Conservation (phyloP, 139 green algal genomes). For the Nannochloris sp. region DNA sequence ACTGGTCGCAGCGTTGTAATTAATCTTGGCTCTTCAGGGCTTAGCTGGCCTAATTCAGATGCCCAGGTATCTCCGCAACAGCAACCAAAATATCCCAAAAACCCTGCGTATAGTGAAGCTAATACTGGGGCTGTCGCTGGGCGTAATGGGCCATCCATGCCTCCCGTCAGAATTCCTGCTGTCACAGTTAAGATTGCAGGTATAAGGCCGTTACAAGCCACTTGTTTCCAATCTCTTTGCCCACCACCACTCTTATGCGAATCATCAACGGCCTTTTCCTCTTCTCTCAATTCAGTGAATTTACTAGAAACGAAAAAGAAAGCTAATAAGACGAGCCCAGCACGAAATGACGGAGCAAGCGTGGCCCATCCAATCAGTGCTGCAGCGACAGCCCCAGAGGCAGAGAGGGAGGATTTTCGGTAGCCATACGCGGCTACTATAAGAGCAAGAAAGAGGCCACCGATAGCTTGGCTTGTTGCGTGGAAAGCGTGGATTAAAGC, state of each 20-base stretch:
- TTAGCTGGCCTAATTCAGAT: constrained; percentile 79
- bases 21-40: constrained; percentile 51
- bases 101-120: constrained; percentile 13
- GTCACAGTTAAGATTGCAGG: constrained; percentile 19
- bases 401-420: constrained; percentile 6
- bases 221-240: constrained; percentile 75
- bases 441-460: constrained; percentile 7
- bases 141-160: constrained; percentile 7
- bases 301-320: constrained; percentile 71
- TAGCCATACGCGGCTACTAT: constrained; percentile 8
- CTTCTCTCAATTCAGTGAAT: constrained; percentile 70
- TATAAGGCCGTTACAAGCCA: constrained; percentile 33
- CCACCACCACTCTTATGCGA: constrained; percentile 57
- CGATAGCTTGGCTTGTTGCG: not conserved
- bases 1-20: constrained; percentile 75
- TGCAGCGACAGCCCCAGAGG: constrained; percentile 16
- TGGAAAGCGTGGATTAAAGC: constrained; percentile 11
- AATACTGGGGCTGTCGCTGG: not conserved
- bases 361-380: constrained; percentile 55
- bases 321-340: constrained; percentile 62
- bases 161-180: constrained; percentile 6
- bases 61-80: constrained; percentile 91
- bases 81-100: constrained; percentile 84
- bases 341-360: constrained; percentile 48
- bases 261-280: constrained; percentile 65